Percentiles rank a stretch among this genome's conserved stretches.
Evolutionary conservation across 306 rosid genomes (phyloP).

Genomic region (Trifolium subterraneum): DNA sequence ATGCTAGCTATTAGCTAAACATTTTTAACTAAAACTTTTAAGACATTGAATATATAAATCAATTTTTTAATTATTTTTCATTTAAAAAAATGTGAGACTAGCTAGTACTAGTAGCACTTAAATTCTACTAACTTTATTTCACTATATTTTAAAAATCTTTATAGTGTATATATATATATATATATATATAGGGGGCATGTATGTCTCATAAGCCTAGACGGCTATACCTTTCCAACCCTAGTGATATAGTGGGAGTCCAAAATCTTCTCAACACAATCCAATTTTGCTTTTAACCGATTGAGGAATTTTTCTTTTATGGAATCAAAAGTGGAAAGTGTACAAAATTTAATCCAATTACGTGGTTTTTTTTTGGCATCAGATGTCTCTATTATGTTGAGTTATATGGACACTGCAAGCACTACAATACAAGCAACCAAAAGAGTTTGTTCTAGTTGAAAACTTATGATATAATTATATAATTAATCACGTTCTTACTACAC

Average conservation of each 20-base stretch:
- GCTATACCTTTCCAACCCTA: slow-evolving; percentile 42
- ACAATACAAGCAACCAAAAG: slow-evolving; percentile 2
- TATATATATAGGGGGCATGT: too few relatives aligned
- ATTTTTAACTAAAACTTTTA: too few relatives aligned
- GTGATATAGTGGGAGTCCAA: slow-evolving; percentile 32
- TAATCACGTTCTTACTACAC: background rate
- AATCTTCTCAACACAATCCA: slow-evolving; percentile 38
- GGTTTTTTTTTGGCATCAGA: slow-evolving; percentile 51
- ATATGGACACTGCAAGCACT: slow-evolving; percentile 46
- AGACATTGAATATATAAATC: too few relatives aligned
- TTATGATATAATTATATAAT: background rate
- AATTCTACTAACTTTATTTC: too few relatives aligned
- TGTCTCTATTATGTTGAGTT: slow-evolving; percentile 41
- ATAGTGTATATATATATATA: too few relatives aligned
- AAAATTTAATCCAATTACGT: slow-evolving; percentile 41
- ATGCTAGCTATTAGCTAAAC: too few relatives aligned
- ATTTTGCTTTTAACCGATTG: slow-evolving; percentile 26
- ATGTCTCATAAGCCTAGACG: slow-evolving; percentile 34
- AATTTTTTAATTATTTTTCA: too few relatives aligned
- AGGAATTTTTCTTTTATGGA: background rate
- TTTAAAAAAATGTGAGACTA: too few relatives aligned
- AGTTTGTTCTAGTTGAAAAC: slow-evolving; percentile 15
- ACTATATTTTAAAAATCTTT: too few relatives aligned
- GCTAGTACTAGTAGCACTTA: too few relatives aligned
- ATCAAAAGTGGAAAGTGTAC: slow-evolving; percentile 45